These are phyloP conservation scores for Bolboschoenoplectus hybrid DNA, from an alignment of 202 grass and related monocot species.

Conservation along the genomic window DNA sequence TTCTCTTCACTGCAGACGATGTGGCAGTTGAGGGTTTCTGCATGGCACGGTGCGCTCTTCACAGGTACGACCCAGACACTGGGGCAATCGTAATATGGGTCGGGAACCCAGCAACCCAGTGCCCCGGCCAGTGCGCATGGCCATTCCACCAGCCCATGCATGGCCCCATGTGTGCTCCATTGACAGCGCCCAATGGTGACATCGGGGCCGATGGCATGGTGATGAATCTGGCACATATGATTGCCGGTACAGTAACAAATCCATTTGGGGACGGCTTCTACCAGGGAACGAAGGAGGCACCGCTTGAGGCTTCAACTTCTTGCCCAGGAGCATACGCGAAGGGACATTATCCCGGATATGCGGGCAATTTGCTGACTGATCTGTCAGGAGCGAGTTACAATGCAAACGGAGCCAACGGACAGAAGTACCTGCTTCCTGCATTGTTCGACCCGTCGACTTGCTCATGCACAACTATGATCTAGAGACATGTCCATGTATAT, in stretches of 20 bases:
- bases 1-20: slow-evolving; percentile 71
- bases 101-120: slow-evolving; percentile 73
- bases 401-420: slow-evolving; percentile 52
- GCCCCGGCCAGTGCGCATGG: slow-evolving; percentile 85
- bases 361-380: slow-evolving; percentile 54
- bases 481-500: slow-evolving; percentile 23
- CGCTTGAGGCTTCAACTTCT: slow-evolving; percentile 67
- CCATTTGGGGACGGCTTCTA: slow-evolving; percentile 77
- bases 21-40: slow-evolving; percentile 72
- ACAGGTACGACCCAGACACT: slow-evolving; percentile 51
- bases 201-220: slow-evolving; percentile 68
- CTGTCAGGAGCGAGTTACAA: slow-evolving; percentile 67
- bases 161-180: slow-evolving; percentile 53
- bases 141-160: slow-evolving; percentile 67
- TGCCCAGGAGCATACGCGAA: slow-evolving; percentile 59
- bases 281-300: slow-evolving; percentile 65
- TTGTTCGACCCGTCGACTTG: slow-evolving; percentile 57
- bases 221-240: slow-evolving; percentile 58
- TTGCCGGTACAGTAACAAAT: slow-evolving; percentile 67
- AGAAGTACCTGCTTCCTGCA: slow-evolving; percentile 75
- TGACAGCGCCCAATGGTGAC: slow-evolving; percentile 73
- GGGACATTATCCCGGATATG: slow-evolving; percentile 63
- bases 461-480: slow-evolving; percentile 52
- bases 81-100: slow-evolving; percentile 59
- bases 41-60: slow-evolving; percentile 54